Conservation (phyloP, 73 alveolate species). For the Tetrahymena borealis region DNA sequence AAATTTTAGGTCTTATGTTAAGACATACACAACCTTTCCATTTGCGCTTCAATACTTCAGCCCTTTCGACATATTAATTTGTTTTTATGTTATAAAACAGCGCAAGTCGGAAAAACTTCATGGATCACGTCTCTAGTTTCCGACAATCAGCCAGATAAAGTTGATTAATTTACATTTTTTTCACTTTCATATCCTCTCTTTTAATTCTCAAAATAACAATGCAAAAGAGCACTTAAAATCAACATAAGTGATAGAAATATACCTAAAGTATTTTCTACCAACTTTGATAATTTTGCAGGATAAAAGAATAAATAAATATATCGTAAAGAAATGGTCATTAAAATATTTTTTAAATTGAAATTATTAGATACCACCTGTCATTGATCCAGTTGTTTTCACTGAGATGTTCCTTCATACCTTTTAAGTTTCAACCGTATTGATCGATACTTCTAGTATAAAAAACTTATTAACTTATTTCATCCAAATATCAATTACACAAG, state of each 20-base stretch:
- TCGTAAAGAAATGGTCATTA: no score
- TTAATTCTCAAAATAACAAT: no score
- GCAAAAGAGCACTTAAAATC: no score
- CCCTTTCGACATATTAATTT: not conserved
- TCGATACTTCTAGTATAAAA: not conserved
- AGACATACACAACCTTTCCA: not conserved
- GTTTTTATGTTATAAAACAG: not conserved
- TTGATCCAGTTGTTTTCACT: not conserved
- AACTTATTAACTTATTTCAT: not conserved
- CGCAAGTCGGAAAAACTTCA: not conserved
- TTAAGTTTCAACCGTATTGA: not conserved
- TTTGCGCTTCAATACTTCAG: not conserved
- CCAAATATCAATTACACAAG: not conserved
- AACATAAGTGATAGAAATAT: no score
- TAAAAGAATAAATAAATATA: no score
- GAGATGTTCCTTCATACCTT: not conserved
- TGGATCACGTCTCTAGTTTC: conserved; percentile 3
- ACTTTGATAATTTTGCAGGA: not conserved
- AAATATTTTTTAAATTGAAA: no score
- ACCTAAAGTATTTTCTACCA: no score
- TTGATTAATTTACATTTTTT: not conserved
- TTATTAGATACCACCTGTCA: not conserved
- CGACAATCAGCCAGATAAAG: not conserved
- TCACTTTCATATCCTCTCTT: no score
- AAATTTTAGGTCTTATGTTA: no score